Conservation (phyloP, 2,329 filamentous ascomycete species). For the Diplodia intermedia region DNA sequence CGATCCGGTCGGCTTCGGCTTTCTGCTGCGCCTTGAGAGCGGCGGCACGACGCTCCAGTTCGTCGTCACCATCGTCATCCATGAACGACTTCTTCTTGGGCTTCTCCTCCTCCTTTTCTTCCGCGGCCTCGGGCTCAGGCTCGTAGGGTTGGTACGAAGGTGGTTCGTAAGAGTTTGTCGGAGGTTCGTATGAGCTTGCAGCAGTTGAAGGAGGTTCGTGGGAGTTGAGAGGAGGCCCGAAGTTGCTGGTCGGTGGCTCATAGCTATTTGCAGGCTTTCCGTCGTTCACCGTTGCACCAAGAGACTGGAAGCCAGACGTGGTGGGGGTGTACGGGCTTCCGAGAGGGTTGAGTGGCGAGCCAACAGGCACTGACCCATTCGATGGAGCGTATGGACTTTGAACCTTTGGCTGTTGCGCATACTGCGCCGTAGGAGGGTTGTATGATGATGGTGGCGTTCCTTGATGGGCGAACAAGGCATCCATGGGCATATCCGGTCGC, state of each 20-base stretch:
- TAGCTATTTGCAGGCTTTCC: conserved; percentile 41
- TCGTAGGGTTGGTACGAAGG: conserved; percentile 61
- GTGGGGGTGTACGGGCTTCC: conserved; percentile 33
- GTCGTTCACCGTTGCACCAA: conserved; percentile 30
- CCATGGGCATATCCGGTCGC: conserved; percentile 35
- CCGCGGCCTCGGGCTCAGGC: conserved; percentile 59
- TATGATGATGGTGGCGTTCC: conserved; percentile 43
- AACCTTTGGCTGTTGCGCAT: conserved; percentile 9
- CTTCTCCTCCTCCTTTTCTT: conserved; percentile 59
- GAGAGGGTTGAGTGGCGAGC: conserved; percentile 22
- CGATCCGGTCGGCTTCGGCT: conserved; percentile 69
- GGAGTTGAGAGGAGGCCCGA: conserved; percentile 31
- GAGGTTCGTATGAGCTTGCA: conserved; percentile 40
- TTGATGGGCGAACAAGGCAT: conserved; percentile 30
- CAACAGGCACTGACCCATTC: neutral
- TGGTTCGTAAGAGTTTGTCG: conserved; percentile 60
- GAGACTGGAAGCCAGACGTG: conserved; percentile 35
- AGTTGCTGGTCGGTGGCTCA: conserved; percentile 36
- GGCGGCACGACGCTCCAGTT: conserved; percentile 61
- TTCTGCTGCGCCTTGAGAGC: conserved; percentile 65
- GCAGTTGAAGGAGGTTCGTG: conserved; percentile 39
- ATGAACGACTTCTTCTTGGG: conserved; percentile 79
- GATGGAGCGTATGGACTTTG: conserved; percentile 23
- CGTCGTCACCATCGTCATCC: conserved; percentile 79
- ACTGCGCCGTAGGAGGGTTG: conserved; percentile 22